Evolutionary conservation across 2,329 filamentous ascomycete species (phyloP), one percentile per base, ranked within the genome.

Genomic region (Sclerotinia trifoliorum): DNA sequence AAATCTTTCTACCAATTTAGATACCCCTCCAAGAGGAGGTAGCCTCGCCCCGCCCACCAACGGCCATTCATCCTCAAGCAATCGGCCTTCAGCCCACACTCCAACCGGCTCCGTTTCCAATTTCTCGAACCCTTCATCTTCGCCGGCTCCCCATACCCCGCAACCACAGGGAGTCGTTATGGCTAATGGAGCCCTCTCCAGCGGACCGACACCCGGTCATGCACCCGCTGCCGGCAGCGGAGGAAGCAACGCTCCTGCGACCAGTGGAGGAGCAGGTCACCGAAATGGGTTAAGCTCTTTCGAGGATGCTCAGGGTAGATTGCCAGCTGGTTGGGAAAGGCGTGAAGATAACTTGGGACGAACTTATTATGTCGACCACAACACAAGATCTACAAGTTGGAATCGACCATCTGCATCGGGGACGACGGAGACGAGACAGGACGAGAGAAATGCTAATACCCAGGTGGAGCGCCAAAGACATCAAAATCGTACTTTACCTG

Each of bases 351-450:
- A 97, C 74, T 80, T 98, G 55, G 94, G 95, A 65, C 87, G 95
- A 75, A 98, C 94, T 29, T 99, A 99, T 78, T 99, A 98, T 78
- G 95, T 99, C 65, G 95, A 99, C 77, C 95, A 98, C 79, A 98
- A 98, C 79, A 97, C 94, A 8, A 86, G 95, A 75, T 94, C 95
- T 67, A 99, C 95, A 0, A 98, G 94, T 74, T 99, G 95, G 95
- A 94, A 92, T 74, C 85, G 95, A 69, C 95, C 95, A 10, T 91
- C 92, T n/a, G 85, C 86, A 51, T 89, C 89, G 70, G 90, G 90
- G 75, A 94, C 90, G 70, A 88, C 90, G 57, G 88, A 88, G 61
- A 90, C 94, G 71, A 88, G 91, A 74, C 87, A 93, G 70, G 90
- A 84, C 72, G 91, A 93, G 73, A 86, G 94, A 78, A 94, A 97